A percentile compares a stretch with the other conserved stretches of the same genome.
Evolutionary conservation across 129 eudicot species (phyloP).

Genomic region (Arctium minus): DNA sequence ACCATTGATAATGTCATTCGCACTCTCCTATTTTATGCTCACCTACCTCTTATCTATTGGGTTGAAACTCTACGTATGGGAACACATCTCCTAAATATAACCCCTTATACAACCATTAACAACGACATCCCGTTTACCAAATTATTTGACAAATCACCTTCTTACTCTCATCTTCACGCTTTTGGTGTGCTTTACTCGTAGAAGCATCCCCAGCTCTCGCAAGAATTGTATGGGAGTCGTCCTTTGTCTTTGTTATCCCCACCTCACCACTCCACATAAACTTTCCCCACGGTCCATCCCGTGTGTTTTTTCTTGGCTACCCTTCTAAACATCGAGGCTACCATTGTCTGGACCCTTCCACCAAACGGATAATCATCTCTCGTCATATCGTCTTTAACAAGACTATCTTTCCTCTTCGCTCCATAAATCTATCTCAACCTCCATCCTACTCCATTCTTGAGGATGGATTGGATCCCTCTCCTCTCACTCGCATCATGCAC

Average conservation of each 20-base stretch:
- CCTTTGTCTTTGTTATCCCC: background rate
- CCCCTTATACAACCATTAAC: background rate
- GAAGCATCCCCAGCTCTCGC: no score
- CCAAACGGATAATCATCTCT: background rate
- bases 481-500: background rate
- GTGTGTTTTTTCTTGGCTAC: background rate
- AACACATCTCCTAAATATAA: no score
- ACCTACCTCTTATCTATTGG: background rate
- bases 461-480: background rate
- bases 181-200: no score
- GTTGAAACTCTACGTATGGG: background rate
- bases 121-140: background rate
- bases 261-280: background rate
- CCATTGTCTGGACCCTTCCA: background rate
- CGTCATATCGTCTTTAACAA: background rate
- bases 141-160: no score
- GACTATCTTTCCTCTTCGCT: background rate
- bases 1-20: background rate
- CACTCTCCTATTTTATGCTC: background rate
- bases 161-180: background rate
- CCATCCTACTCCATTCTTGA: background rate
- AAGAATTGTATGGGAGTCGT: no score
- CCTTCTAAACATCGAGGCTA: background rate
- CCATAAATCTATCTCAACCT: background rate
- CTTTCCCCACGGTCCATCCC: background rate